A percentile compares a stretch with the other conserved stretches of the same genome.
Evolutionary conservation across 805 yeast genomes (phyloP).

Genomic region (Cyberlindnera suaveolens): DNA sequence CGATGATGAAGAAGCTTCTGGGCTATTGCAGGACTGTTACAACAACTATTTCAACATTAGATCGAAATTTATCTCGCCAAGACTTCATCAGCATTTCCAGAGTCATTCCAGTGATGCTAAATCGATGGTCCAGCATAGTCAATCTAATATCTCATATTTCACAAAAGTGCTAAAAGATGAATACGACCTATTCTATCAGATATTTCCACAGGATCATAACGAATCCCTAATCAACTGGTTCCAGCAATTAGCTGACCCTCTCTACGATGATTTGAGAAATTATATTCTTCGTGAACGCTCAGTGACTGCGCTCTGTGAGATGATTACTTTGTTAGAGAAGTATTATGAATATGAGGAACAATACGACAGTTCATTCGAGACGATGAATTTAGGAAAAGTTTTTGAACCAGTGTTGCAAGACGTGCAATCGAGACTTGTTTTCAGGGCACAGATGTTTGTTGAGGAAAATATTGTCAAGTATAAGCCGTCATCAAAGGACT

Average conservation of each 20-base stretch:
- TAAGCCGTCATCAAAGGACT: slow-evolving; percentile 61
- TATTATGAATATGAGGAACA: slow-evolving; percentile 56
- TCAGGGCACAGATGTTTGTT: slow-evolving; percentile 68
- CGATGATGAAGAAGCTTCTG: slow-evolving; percentile 49
- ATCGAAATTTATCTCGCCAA: slow-evolving; percentile 37
- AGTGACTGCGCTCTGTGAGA: slow-evolving; percentile 65
- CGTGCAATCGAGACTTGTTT: slow-evolving; percentile 73
- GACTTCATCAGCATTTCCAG: slow-evolving; percentile 33
- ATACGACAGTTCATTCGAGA: background rate
- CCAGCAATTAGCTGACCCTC: slow-evolving; percentile 62
- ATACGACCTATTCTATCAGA: slow-evolving; percentile 45
- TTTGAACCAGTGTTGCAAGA: slow-evolving; percentile 71
- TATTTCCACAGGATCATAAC: slow-evolving; percentile 40
- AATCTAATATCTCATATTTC: slow-evolving; percentile 54
- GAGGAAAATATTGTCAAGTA: slow-evolving; percentile 64
- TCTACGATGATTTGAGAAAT: slow-evolving; percentile 65
- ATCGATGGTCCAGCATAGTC: slow-evolving; percentile 54
- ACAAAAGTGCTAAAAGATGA: slow-evolving; percentile 59
- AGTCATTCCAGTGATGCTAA: slow-evolving; percentile 21
- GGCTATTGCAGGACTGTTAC: slow-evolving; percentile 61
- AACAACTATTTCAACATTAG: slow-evolving; percentile 58
- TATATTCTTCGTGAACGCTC: slow-evolving; percentile 64
- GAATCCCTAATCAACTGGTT: slow-evolving; percentile 49
- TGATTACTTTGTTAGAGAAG: slow-evolving; percentile 61
- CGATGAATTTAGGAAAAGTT: slow-evolving; percentile 44